Conservation (phyloP, 23 red algal species). For the Gracilaria gracilis region DNA sequence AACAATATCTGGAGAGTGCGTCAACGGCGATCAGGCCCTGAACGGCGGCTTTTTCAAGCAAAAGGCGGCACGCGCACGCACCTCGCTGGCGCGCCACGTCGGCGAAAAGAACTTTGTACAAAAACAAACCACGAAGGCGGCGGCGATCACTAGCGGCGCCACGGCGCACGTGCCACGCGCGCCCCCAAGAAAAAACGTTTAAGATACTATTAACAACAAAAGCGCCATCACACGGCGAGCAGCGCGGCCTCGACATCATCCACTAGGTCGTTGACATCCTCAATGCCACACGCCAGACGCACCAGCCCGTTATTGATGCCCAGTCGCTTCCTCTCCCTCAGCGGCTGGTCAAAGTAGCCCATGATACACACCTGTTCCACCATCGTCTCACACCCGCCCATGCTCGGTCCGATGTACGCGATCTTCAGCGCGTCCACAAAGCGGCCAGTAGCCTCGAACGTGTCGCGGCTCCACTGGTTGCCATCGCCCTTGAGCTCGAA, state of each 20-base stretch:
- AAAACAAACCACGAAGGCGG: too few relatives aligned
- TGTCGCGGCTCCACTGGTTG: conserved; percentile 71
- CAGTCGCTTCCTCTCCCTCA: conserved; percentile 76
- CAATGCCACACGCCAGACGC: conserved; percentile 92
- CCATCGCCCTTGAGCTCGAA: conserved; percentile 90
- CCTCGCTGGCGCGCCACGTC: too few relatives aligned
- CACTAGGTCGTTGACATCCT: conserved; percentile 88
- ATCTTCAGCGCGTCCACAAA: conserved; percentile 95
- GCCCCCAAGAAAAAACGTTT: too few relatives aligned
- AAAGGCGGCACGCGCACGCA: too few relatives aligned
- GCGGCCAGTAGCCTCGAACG: conserved; percentile 78
- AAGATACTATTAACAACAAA: too few relatives aligned
- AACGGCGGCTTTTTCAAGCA: too few relatives aligned
- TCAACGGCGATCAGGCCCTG: too few relatives aligned
- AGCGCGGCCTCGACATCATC: conserved; percentile 86
- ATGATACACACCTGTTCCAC: conserved; percentile 99
- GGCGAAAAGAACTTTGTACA: too few relatives aligned
- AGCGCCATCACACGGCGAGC: background rate
- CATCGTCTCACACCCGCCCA: conserved; percentile 93
- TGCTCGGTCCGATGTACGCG: conserved; percentile 93
- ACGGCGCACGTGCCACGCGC: too few relatives aligned
- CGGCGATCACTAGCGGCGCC: too few relatives aligned
- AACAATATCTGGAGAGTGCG: too few relatives aligned
- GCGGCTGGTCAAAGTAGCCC: conserved; percentile 99
- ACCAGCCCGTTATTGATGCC: conserved; percentile 97